These are phyloP conservation scores for Drechslerella stenobrocha DNA, from an alignment of 2,329 filamentous ascomycete species.

Conservation along the genomic window DNA sequence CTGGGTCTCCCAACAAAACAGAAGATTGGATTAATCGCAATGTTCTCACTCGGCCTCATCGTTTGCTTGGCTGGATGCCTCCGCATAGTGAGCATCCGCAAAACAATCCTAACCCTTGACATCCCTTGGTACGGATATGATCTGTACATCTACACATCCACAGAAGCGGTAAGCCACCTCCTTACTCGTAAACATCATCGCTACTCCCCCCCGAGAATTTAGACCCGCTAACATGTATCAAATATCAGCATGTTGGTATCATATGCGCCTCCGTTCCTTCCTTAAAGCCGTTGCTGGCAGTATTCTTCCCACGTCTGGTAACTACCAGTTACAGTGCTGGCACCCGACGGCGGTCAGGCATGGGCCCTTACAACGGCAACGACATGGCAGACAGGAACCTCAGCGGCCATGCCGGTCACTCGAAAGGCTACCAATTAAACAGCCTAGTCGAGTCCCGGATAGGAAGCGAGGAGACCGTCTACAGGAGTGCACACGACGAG, in stretches of 20 bases:
- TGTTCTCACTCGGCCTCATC: conserved; percentile 45
- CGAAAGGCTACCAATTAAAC: conserved; percentile 37
- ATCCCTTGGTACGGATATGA: conserved; percentile 46
- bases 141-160: conserved; percentile 42
- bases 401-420: conserved; percentile 30
- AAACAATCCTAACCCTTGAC: conserved; percentile 35
- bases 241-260: conserved; percentile 37
- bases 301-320: conserved; percentile 41
- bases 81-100: conserved; percentile 41
- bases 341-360: conserved; percentile 24
- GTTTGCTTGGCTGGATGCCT: conserved; percentile 43
- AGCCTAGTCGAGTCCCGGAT: conserved; percentile 29
- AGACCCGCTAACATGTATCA: conserved; percentile 7
- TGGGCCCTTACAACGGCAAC: conserved; percentile 19
- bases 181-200: too few species aligned
- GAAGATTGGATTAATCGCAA: conserved; percentile 43
- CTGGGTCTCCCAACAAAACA: conserved; percentile 41
- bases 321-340: conserved; percentile 31
- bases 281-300: conserved; percentile 33
- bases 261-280: conserved; percentile 44
- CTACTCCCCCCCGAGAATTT: neutral
- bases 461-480: conserved; percentile 41
- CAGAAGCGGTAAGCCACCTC: conserved; percentile 35
- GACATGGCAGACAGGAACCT: conserved; percentile 11
- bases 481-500: conserved; percentile 27